These are phyloP conservation scores for Exophiala alcalophila DNA, from an alignment of 2,329 filamentous ascomycete species.

Conservation along the genomic window DNA sequence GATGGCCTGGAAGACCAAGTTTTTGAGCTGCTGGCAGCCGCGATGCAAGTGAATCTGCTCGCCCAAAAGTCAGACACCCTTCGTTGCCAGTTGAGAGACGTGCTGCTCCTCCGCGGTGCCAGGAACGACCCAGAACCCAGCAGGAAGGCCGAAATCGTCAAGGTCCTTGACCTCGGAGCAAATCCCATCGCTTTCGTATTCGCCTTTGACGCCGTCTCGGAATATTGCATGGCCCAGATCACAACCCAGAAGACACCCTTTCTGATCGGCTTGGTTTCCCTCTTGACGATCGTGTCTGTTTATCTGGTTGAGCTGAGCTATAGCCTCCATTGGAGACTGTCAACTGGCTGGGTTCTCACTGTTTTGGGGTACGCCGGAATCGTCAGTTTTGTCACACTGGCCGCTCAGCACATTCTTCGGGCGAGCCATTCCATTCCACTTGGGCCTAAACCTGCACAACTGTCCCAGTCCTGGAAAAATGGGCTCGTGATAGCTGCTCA, in stretches of 20 bases:
- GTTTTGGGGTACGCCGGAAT: conserved; percentile 3
- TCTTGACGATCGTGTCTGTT: background rate
- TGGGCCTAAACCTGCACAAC: background rate
- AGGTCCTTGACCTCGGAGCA: background rate
- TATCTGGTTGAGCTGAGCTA: conserved; percentile 1
- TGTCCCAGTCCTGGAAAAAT: conserved; percentile 2
- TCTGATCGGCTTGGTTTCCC: background rate
- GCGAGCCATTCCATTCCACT: conserved; percentile 4
- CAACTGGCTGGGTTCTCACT: conserved; percentile 4
- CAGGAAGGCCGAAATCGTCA: background rate
- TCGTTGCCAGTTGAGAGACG: background rate
- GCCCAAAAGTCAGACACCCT: background rate
- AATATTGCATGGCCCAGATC: conserved; percentile 1
- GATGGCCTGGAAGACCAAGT: background rate
- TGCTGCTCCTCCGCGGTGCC: background rate
- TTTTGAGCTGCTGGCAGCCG: conserved; percentile 2
- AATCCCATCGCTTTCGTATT: conserved; percentile 1
- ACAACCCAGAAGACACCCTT: conserved; percentile 2
- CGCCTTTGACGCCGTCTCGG: conserved; percentile 4
- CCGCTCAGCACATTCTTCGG: background rate
- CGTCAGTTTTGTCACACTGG: conserved; percentile 10
- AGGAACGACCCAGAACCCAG: background rate
- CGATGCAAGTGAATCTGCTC: background rate
- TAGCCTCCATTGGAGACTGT: background rate
- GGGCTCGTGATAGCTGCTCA: conserved; percentile 3